phyloP scores from a whole-genome alignment of 2,329 filamentous ascomycete species.

The Penicillium sp. region DNA sequence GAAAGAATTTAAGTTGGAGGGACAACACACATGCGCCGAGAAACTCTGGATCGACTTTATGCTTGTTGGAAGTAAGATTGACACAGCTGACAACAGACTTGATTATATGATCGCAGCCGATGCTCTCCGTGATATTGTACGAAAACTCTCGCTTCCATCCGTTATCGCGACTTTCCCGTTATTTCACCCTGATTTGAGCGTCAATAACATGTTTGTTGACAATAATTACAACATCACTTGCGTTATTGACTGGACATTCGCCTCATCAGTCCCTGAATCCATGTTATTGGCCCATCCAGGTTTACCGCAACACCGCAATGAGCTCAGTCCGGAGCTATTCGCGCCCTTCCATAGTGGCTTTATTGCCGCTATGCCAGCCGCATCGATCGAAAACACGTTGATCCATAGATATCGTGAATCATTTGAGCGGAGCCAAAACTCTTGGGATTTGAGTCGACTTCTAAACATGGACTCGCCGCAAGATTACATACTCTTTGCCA shows the following conservation, averaged over 20 bases:
- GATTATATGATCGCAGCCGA: constrained; percentile 26
- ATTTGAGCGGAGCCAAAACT: constrained; percentile 6
- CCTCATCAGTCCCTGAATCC: constrained; percentile 20
- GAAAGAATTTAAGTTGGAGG: constrained; percentile 9
- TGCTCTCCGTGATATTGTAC: constrained; percentile 18
- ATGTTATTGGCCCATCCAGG: constrained; percentile 13
- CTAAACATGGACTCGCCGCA: constrained; percentile 19
- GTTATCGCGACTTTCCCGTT: constrained; percentile 15
- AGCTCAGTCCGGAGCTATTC: too few relatives aligned
- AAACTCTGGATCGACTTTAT: constrained; percentile 28
- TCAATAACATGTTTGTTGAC: constrained; percentile 41
- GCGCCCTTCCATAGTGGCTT: too few relatives aligned
- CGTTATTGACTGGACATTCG: constrained; percentile 33
- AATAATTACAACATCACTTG: constrained; percentile 33
- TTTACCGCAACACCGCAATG: too few relatives aligned
- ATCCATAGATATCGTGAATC: constrained; percentile 11
- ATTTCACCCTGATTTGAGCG: constrained; percentile 38
- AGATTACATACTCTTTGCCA: constrained; percentile 21
- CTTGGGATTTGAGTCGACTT: constrained; percentile 21
- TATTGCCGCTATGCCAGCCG: too few relatives aligned
- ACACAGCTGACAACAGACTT: constrained; percentile 24
- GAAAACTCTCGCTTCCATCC: background rate
- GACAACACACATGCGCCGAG: constrained; percentile 16
- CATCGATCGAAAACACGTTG: constrained; percentile 1
- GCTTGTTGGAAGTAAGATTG: constrained; percentile 20